Conservation (phyloP, 345 rosid species). For the Syzygium aromaticum region DNA sequence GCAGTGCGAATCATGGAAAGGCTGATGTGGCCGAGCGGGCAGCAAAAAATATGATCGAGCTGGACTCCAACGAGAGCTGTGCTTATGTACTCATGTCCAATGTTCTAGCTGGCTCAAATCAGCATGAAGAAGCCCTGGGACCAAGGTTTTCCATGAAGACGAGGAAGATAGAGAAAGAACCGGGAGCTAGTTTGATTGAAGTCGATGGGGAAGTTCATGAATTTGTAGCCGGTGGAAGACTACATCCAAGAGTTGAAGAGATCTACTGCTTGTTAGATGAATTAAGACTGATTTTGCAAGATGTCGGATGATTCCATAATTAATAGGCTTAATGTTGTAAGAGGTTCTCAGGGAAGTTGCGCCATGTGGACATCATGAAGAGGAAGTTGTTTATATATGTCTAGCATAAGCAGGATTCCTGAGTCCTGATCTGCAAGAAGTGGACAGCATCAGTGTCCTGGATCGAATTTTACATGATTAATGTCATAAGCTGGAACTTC, state of each 20-base stretch:
- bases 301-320: neutral
- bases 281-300: conserved; percentile 7
- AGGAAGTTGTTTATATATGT: neutral
- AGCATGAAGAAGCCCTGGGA: conserved; percentile 43
- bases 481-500: neutral
- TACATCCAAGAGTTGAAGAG: conserved; percentile 41
- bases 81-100: conserved; percentile 68
- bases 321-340: neutral
- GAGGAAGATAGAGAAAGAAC: conserved; percentile 45
- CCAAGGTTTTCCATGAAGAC: conserved; percentile 52
- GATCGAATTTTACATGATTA: neutral
- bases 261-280: conserved; percentile 38
- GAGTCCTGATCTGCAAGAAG: neutral
- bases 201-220: conserved; percentile 67
- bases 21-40: conserved; percentile 49
- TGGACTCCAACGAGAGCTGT: conserved; percentile 49
- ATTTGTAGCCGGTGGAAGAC: conserved; percentile 65
- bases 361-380: neutral
- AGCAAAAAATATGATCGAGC: conserved; percentile 29
- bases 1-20: conserved; percentile 44
- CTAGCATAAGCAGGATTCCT: neutral
- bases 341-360: neutral
- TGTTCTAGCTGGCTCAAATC: conserved; percentile 40
- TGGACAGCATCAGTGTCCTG: neutral
- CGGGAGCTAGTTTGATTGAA: conserved; percentile 75